These are phyloP conservation scores for Nannochloris sp. DNA, from an alignment of 139 green algal species.

Conservation along the genomic window DNA sequence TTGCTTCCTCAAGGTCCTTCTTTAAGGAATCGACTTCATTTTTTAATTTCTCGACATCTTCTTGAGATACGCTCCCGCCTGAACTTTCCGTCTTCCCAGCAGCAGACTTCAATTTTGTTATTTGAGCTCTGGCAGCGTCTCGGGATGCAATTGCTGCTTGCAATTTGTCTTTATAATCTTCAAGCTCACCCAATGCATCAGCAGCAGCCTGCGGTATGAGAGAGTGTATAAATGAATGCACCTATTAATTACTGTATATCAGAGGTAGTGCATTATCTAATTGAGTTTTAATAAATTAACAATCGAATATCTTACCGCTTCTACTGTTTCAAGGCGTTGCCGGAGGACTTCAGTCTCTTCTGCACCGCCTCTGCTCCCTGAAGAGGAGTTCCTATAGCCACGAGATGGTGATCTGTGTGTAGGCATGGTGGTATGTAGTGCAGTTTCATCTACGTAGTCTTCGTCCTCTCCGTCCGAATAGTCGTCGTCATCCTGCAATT, in stretches of 20 bases:
- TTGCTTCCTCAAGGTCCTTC: constrained; percentile 11
- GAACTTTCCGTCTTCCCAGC: neutral
- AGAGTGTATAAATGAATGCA: neutral
- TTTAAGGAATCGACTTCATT: constrained; percentile 3
- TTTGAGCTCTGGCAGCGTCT: neutral
- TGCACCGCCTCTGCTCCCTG: neutral
- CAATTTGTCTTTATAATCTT: constrained; percentile 31
- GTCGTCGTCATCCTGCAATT: neutral
- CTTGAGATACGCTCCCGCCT: neutral
- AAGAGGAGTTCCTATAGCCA: neutral
- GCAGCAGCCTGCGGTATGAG: constrained; percentile 22
- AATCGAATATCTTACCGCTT: neutral
- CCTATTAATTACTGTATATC: neutral
- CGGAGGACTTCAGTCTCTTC: neutral
- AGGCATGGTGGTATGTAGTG: too few relatives aligned
- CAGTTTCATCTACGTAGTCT: neutral
- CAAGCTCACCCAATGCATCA: constrained; percentile 29
- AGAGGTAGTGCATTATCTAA: neutral
- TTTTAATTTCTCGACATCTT: constrained; percentile 1
- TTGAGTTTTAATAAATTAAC: neutral
- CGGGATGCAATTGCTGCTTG: neutral
- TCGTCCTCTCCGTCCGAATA: neutral
- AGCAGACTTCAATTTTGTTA: neutral
- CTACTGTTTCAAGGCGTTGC: neutral
- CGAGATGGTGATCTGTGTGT: neutral